Percentiles rank a stretch among this genome's conserved stretches.
Conservation (phyloP, 225 moss, liverwort and hornwort genomes). For the Marchantia paleacea region DNA sequence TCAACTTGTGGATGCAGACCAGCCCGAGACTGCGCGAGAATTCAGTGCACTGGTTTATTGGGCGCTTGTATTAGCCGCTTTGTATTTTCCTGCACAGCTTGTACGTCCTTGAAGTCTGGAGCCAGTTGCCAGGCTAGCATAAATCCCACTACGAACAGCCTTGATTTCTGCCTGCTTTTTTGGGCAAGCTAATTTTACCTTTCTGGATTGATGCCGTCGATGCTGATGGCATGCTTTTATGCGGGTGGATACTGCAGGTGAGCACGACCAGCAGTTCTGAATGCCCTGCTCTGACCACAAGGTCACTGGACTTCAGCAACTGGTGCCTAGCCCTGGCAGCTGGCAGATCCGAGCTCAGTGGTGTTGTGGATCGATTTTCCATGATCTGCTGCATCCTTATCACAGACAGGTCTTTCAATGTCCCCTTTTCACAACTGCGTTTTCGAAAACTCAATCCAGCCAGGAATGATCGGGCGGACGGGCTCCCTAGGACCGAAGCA, state of each 20-base stretch:
- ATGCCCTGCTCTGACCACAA: not conserved
- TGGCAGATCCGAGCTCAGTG: not conserved
- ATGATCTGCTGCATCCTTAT: not conserved
- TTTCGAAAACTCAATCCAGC: not conserved
- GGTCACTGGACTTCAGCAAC: not conserved
- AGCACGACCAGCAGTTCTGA: not conserved
- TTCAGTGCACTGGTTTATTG: not conserved
- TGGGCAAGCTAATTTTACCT: not conserved
- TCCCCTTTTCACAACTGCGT: not conserved
- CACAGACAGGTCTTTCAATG: not conserved
- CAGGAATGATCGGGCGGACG: not conserved
- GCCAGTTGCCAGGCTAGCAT: not conserved
- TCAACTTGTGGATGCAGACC: not conserved
- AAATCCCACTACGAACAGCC: not conserved
- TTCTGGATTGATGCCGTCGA: not conserved
- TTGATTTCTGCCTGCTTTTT: not conserved
- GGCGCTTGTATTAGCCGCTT: not conserved
- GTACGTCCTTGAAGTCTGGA: conserved; percentile 6
- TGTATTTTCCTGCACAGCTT: not conserved
- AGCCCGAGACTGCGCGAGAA: not conserved
- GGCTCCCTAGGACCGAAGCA: not conserved
- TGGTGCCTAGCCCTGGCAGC: not conserved
- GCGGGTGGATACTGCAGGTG: not conserved
- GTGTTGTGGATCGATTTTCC: not conserved
- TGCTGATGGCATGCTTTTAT: not conserved